Evolutionary conservation across 1,284 basidiomycete genomes (phyloP).

Genomic region (Peniophora sp.): DNA sequence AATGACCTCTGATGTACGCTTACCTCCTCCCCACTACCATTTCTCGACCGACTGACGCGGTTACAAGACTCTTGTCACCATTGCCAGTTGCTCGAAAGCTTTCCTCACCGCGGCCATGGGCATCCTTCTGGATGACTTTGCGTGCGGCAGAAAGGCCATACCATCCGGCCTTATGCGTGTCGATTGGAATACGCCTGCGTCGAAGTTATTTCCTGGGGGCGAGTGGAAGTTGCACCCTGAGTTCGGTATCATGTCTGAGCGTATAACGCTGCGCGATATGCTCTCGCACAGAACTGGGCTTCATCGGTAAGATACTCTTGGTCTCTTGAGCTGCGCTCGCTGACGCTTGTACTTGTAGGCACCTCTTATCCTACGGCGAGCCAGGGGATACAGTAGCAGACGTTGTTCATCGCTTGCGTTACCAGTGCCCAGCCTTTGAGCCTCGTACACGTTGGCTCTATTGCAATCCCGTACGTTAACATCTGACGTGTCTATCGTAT

Average conservation of each 20-base stretch:
- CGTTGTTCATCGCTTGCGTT: conserved; percentile 25
- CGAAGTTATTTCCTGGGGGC: conserved; percentile 25
- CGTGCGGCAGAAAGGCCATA: conserved; percentile 19
- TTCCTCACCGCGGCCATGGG: conserved; percentile 31
- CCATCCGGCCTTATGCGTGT: conserved; percentile 17
- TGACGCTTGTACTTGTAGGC: conserved; percentile 2
- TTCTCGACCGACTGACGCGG: too few relatives aligned
- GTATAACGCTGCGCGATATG: conserved; percentile 29
- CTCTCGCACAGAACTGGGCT: conserved; percentile 16
- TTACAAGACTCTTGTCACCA: conserved; percentile 33
- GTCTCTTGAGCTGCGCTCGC: not conserved
- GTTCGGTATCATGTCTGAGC: conserved; percentile 22
- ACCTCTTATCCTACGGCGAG: conserved; percentile 6
- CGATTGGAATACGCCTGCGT: conserved; percentile 30
- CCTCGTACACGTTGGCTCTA: conserved; percentile 34
- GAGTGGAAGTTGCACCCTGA: conserved; percentile 30
- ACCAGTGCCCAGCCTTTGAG: conserved; percentile 30
- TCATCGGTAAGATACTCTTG: conserved; percentile 7
- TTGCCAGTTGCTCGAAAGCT: conserved; percentile 39
- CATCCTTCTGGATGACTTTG: conserved; percentile 25
- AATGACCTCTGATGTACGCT: conserved; percentile 21
- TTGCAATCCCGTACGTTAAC: conserved; percentile 29
- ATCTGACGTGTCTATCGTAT: conserved; percentile 13
- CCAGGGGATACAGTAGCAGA: not conserved
- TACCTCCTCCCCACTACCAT: too few relatives aligned